Evolutionary conservation across 352 stramenopile species (phyloP).

Genomic region (Phytophthora tubulina): DNA sequence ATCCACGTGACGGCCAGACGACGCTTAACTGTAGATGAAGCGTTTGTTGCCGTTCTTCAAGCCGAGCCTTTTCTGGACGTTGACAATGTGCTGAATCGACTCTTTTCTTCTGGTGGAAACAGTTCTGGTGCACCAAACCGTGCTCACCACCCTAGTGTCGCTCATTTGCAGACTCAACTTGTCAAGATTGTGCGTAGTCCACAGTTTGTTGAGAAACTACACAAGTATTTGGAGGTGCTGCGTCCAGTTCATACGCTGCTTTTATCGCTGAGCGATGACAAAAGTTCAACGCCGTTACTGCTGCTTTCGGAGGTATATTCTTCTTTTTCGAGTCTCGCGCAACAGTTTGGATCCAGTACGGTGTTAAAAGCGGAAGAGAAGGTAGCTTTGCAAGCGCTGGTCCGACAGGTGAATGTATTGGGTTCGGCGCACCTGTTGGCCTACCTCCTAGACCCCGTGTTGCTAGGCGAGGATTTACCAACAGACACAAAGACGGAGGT

Average conservation of each 20-base stretch:
- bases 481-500: constrained; percentile 40
- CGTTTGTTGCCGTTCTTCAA: constrained; percentile 40
- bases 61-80: constrained; percentile 44
- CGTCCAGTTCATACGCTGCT: constrained; percentile 39
- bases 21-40: constrained; percentile 36
- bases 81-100: constrained; percentile 18
- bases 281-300: constrained; percentile 19
- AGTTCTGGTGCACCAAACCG: not conserved
- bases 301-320: constrained; percentile 53
- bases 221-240: constrained; percentile 47
- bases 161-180: constrained; percentile 37
- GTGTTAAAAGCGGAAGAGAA: constrained; percentile 44
- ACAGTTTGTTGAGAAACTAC: constrained; percentile 41
- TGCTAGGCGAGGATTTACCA: constrained; percentile 50
- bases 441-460: constrained; percentile 57
- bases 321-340: constrained; percentile 33
- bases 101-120: constrained; percentile 12
- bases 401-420: constrained; percentile 30
- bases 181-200: constrained; percentile 30
- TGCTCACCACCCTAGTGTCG: not conserved
- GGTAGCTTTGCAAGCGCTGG: constrained; percentile 23
- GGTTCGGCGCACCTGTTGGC: constrained; percentile 40
- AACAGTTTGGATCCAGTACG: constrained; percentile 32
- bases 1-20: constrained; percentile 39
- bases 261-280: constrained; percentile 18